Percentiles rank a stretch among this genome's conserved stretches.
phyloP scores from a whole-genome alignment of 2,329 filamentous ascomycete genomes.

The Colletotrichum sp. region DNA sequence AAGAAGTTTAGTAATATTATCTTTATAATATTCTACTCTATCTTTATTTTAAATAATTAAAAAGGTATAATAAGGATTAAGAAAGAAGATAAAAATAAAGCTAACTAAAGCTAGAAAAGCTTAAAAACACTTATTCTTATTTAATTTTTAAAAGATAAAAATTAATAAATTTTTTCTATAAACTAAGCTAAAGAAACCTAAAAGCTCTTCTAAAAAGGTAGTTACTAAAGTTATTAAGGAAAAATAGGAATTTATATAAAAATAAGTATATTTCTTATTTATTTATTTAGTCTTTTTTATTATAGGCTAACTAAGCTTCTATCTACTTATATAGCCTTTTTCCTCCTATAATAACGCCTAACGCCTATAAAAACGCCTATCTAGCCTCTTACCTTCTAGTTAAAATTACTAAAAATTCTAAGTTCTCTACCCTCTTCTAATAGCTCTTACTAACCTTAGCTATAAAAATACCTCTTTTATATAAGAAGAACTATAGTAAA shows the following conservation, averaged over 20 bases:
- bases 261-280: neutral
- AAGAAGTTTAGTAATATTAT: no score
- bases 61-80: no score
- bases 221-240: neutral
- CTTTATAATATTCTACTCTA: no score
- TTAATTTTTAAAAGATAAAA: no score
- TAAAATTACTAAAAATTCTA: neutral
- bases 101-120: no score
- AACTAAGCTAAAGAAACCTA: neutral
- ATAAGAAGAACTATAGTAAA: no score
- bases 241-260: neutral
- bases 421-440: neutral
- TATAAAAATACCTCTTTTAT: no score
- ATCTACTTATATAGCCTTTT: neutral
- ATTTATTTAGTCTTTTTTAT: neutral
- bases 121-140: no score
- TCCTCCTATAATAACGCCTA: neutral
- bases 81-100: no score
- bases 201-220: rapidly evolving
- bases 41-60: no score
- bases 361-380: neutral
- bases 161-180: neutral
- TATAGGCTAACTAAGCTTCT: neutral
- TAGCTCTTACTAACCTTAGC: no score
- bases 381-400: neutral